These are phyloP conservation scores for Penicillium antarcticum DNA, from an alignment of 495 filamentous ascomycete genomes.

Conservation along the genomic window DNA sequence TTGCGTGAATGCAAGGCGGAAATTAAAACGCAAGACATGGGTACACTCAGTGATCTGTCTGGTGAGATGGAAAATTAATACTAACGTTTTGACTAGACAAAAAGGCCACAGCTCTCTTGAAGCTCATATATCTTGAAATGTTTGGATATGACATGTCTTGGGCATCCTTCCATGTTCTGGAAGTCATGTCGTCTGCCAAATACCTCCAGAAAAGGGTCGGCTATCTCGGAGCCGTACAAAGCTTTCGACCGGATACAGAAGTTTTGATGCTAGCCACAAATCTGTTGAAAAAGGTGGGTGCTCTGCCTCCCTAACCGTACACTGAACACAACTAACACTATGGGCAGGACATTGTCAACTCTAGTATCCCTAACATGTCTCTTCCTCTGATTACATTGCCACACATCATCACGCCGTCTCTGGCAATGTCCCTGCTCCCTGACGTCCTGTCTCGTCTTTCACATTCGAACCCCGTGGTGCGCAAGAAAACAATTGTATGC, in stretches of 20 bases:
- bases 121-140: constrained; percentile 97
- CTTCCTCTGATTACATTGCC: constrained; percentile 85
- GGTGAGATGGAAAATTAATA: constrained; percentile 1
- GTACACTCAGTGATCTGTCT: constrained; percentile 34
- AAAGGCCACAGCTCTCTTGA: constrained; percentile 92
- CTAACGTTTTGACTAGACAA: constrained; percentile 58
- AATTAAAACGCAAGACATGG: constrained; percentile 87
- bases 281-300: constrained; percentile 81
- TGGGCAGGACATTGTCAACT: constrained; percentile 71
- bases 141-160: constrained; percentile 99
- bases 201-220: constrained; percentile 93
- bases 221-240: constrained; percentile 95
- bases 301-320: background rate
- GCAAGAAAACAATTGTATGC: constrained; percentile 93
- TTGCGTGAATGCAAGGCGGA: constrained; percentile 92
- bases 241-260: constrained; percentile 91
- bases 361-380: constrained; percentile 69
- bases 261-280: constrained; percentile 98
- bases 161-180: constrained; percentile 96
- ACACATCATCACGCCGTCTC: constrained; percentile 85
- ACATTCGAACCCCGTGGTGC: constrained; percentile 76
- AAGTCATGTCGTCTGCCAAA: constrained; percentile 95
- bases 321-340: background rate
- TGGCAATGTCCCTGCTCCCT: constrained; percentile 81
- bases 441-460: constrained; percentile 83